Evolutionary conservation across 306 rosid genomes (phyloP), one percentile per base, ranked within the genome.

Genomic region (Casuarina cunninghamiana): DNA sequence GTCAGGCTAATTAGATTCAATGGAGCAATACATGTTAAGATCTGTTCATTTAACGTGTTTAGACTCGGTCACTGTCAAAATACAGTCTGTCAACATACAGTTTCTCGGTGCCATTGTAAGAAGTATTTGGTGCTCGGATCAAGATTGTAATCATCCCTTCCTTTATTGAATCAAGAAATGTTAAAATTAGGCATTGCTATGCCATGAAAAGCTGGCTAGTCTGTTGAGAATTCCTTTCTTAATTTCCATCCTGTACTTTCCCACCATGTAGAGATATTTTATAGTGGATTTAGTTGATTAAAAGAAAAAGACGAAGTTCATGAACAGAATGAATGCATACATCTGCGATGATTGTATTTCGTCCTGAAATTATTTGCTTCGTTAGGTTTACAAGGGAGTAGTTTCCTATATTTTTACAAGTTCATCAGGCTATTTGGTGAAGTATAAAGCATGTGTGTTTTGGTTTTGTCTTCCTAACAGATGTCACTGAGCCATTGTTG

Each of bases 401-500:
- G 26, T 6, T 9, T 66, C 49, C 50, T 42, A 3, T 66, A 10
- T 66, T 66, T 10, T 26, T 26, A 2, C 65, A 58, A 58, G 8
- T 66, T 17, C 35, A n/a, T 8, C 17, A 50, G 71, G 12, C 42
- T 42, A 66, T 9, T 66, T 66, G 48, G 50, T 16, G 41, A 50
- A 41, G 8, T 42, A 66, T 39, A 43, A 41, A 42, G 17, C 42
- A 66, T 44, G n/a, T 10, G 1, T 66, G 2, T 43, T 10, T 41
- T 66, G 32, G 32, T 42, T 79, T 75, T 35, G 71, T 69, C 68
- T 74, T 61, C 46, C 48, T 60, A 39, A 62, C 66, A 94, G 98
- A 94, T 87, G 93, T 94, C 75, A 94, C 97, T 3, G 98, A 94
- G 82, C 78, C 95, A 51, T 82, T 94, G 92, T 58, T 88, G 90